Evolutionary conservation across 139 green algal species (phyloP).

Genomic region (Mesotaenium endlicherianum): DNA sequence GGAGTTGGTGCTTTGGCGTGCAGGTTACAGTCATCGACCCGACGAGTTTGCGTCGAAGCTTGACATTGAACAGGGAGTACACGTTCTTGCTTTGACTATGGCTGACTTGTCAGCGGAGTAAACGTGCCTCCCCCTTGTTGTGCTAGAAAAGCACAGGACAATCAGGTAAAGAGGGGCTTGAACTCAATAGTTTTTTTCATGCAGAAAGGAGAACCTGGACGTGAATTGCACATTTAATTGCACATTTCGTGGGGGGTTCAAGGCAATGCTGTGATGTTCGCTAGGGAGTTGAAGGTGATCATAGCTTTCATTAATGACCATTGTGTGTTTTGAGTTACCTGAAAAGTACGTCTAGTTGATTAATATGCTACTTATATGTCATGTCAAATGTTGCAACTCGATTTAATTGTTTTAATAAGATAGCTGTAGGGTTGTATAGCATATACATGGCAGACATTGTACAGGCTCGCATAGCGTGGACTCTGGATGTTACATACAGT

Average conservation of each 20-base stretch:
- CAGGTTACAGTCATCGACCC: constrained; percentile 81
- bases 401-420: too few relatives aligned
- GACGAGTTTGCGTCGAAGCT: constrained; percentile 79
- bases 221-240: background rate
- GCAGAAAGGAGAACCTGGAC: background rate
- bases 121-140: background rate
- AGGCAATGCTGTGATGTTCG: too few relatives aligned
- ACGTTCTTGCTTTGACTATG: constrained; percentile 43
- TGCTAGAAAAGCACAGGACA: background rate
- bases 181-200: background rate
- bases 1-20: background rate
- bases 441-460: too few relatives aligned
- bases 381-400: too few relatives aligned
- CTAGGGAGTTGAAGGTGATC: too few relatives aligned
- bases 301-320: background rate
- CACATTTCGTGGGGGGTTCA: background rate
- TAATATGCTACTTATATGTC: too few relatives aligned
- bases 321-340: background rate
- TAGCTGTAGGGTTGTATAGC: too few relatives aligned
- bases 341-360: too few relatives aligned
- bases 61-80: constrained; percentile 68
- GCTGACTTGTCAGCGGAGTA: constrained; percentile 27
- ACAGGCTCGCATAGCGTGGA: too few relatives aligned
- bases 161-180: background rate
- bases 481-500: too few relatives aligned